These are phyloP conservation scores for Zymoseptoria crescenta DNA, from an alignment of 2,329 filamentous ascomycete genomes.

Conservation along the genomic window DNA sequence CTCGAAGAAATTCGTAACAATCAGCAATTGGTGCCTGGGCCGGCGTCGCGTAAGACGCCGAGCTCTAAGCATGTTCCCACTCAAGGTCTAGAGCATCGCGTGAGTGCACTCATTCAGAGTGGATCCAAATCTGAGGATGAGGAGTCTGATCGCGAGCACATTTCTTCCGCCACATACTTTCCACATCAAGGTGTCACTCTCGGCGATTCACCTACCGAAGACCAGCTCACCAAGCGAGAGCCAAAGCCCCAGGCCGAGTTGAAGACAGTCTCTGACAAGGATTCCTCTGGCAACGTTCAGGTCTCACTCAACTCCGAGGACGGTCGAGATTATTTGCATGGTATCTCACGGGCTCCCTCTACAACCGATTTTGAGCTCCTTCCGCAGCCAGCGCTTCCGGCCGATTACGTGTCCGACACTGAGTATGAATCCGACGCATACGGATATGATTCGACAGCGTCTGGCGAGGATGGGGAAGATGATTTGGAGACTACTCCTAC, in stretches of 20 bases:
- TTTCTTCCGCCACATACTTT: conserved; percentile 76
- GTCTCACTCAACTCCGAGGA: conserved; percentile 54
- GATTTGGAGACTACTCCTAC: conserved; percentile 18
- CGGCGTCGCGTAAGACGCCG: conserved; percentile 37
- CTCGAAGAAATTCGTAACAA: conserved; percentile 52
- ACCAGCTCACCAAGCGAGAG: conserved; percentile 19
- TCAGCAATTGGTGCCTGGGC: conserved; percentile 40
- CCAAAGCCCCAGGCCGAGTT: conserved; percentile 9
- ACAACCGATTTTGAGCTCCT: conserved; percentile 11
- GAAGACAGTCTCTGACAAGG: not conserved
- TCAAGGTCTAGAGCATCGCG: conserved; percentile 13
- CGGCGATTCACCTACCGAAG: conserved; percentile 31
- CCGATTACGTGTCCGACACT: conserved; percentile 29
- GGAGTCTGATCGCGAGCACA: conserved; percentile 73
- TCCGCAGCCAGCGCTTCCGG: conserved; percentile 12
- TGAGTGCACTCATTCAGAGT: conserved; percentile 8
- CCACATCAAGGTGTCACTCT: conserved; percentile 58
- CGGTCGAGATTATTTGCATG: conserved; percentile 54
- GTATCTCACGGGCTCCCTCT: conserved; percentile 34
- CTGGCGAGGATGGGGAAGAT: conserved; percentile 36
- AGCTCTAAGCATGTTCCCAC: conserved; percentile 26
- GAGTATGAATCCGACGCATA: conserved; percentile 31
- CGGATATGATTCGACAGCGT: conserved; percentile 47
- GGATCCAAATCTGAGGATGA: conserved; percentile 41
- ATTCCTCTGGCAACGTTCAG: conserved; percentile 46